Evolutionary conservation across 2,329 filamentous ascomycete genomes (phyloP), one percentile per base, ranked within the genome.

Genomic region (Neofusicoccum sp.): DNA sequence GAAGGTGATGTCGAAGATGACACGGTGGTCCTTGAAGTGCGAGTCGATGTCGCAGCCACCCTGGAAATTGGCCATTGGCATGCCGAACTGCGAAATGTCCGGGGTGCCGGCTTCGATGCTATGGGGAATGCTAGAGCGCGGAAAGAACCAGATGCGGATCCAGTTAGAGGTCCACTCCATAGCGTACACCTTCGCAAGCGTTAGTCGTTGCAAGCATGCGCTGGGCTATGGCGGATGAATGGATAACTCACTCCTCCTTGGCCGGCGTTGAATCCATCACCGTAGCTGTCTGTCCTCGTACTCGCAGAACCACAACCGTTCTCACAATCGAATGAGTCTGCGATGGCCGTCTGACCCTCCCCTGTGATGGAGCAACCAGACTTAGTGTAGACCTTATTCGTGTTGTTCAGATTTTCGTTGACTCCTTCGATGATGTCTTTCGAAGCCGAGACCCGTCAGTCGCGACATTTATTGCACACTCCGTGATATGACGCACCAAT

Each of bases 41-140:
- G 63, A 44, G 65, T 76, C 67, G 58, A 77, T 73, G 31, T 72
- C 61, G 57, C 76, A 78, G 8, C 64, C 66, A 14, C 72, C 74
- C 63, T 70, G 87, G 69, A 89, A 89, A 62, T 89, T 87, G 1
- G 87, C 86, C 6, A 83, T 67, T 0, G 88, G 84, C 2, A 73
- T 77, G 14, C 86, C 87, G 83, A 88, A 90, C n/a, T 61, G 48
- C 49, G 79, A 81, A 0, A 88, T 86, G 65, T 89, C 80, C 0
- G 88, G 88, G 1, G 63, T 65, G n/a, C 67, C 66, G 45, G 67
- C 77, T 9, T 75, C 71, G 63, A 89, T 81, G 66, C 69, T 72
- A 4, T 62, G 30, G 1, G 75, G 75, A 12, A 71, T 70, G 47
- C 60, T 59, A n/a, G 43, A 56, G 24, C 66, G 65, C 8, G 64